phyloP scores from a whole-genome alignment of 176 grass and related monocot genomes.

The Bonia amplexicaulis region DNA sequence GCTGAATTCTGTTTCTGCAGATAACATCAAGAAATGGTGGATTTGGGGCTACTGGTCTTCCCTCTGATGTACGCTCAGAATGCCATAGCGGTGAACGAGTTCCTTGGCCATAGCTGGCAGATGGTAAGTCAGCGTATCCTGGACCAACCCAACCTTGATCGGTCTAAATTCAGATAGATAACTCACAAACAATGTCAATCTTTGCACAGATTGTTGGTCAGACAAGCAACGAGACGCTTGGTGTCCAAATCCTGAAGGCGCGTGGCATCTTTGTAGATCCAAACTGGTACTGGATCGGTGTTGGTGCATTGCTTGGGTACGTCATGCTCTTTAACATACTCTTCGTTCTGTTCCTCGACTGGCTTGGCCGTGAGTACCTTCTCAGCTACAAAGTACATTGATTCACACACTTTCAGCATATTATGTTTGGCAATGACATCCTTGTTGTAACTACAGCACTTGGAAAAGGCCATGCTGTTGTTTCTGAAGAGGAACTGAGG shows the following conservation, averaged over 20 bases:
- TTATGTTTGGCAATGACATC: slow-evolving; percentile 9
- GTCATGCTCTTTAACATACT: slow-evolving; percentile 88
- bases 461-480: slow-evolving; percentile 65
- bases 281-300: slow-evolving; percentile 98
- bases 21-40: slow-evolving; percentile 90
- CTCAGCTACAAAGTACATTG: neutral
- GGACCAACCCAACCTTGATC: neutral
- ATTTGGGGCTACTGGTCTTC: slow-evolving; percentile 96
- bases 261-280: slow-evolving; percentile 79
- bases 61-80: slow-evolving; percentile 95
- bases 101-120: slow-evolving; percentile 80
- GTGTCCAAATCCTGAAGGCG: slow-evolving; percentile 48
- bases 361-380: slow-evolving; percentile 83
- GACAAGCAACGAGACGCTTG: slow-evolving; percentile 50
- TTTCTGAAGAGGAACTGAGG: slow-evolving; percentile 76
- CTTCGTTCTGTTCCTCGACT: slow-evolving; percentile 82
- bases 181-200: slow-evolving; percentile 13
- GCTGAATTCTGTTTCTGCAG: slow-evolving; percentile 42
- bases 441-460: slow-evolving; percentile 52
- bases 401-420: slow-evolving; percentile 7
- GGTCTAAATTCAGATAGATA: neutral
- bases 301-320: slow-evolving; percentile 73
- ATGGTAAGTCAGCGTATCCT: slow-evolving; percentile 40
- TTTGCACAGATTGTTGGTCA: slow-evolving; percentile 35
- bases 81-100: slow-evolving; percentile 84